phyloP scores from a whole-genome alignment of 164 flowering plant species.

The Magnolia sinica region DNA sequence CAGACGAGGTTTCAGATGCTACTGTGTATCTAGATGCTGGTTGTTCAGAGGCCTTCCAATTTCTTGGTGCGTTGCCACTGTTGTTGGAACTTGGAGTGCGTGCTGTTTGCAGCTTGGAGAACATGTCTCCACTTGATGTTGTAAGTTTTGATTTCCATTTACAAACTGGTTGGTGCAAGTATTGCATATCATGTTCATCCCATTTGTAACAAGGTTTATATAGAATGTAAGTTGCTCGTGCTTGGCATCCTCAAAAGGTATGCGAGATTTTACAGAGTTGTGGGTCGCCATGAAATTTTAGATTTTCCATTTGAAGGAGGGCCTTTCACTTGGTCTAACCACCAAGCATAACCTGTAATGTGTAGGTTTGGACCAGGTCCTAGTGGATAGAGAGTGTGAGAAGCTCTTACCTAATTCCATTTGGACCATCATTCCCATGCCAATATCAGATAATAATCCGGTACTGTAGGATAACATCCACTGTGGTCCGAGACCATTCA shows the following conservation, averaged over 20 bases:
- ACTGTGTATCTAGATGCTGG: conserved; percentile 89
- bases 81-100: conserved; percentile 72
- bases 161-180: neutral
- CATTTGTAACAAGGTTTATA: neutral
- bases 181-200: neutral
- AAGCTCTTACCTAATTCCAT: too few species aligned
- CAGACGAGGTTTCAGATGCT: conserved; percentile 70
- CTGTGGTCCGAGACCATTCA: too few species aligned
- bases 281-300: neutral
- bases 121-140: conserved; percentile 53
- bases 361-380: too few species aligned
- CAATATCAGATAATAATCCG: too few species aligned
- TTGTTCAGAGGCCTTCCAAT: conserved; percentile 82
- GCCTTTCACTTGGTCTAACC: too few species aligned
- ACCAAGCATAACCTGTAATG: too few species aligned
- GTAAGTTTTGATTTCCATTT: conserved; percentile 35
- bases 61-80: conserved; percentile 70
- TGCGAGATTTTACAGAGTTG: neutral
- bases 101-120: conserved; percentile 83
- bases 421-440: too few species aligned
- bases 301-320: neutral
- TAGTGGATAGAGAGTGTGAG: too few species aligned
- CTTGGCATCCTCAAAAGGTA: neutral
- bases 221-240: neutral
- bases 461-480: too few species aligned